A percentile compares a stretch with the other conserved stretches of the same genome.
These are phyloP conservation scores for Tetracentron sinense DNA, from an alignment of 164 flowering plant genomes.

Conservation along the genomic window DNA sequence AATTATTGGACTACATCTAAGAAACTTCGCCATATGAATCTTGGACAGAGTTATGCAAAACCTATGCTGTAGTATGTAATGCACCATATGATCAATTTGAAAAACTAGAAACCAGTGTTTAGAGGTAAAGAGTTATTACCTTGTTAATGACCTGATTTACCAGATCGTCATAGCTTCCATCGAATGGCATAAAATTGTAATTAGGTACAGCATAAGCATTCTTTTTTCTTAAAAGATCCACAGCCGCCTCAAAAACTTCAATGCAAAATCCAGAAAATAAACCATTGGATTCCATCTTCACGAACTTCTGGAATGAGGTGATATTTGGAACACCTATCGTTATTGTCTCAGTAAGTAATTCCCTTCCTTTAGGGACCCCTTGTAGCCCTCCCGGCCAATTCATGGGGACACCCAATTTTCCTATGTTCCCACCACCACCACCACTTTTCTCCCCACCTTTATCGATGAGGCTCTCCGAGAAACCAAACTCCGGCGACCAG, in stretches of 20 bases:
- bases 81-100: neutral
- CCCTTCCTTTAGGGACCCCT: constrained; percentile 44
- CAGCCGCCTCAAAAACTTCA: constrained; percentile 34
- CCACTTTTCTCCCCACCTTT: neutral
- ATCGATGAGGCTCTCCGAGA: neutral
- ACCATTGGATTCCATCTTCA: constrained; percentile 25
- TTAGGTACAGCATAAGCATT: constrained; percentile 35
- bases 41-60: too few species aligned
- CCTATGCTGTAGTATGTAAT: neutral
- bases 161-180: constrained; percentile 25
- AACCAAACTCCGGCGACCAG: constrained; percentile 19
- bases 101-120: neutral
- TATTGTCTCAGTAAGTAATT: constrained; percentile 30
- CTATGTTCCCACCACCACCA: neutral
- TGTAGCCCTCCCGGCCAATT: constrained; percentile 25
- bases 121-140: constrained; percentile 23
- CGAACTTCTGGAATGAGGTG: constrained; percentile 36
- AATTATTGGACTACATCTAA: too few species aligned
- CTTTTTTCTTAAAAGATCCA: constrained; percentile 16
- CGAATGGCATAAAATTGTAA: constrained; percentile 14
- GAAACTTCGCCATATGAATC: too few species aligned
- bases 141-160: constrained; percentile 31
- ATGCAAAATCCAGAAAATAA: constrained; percentile 47
- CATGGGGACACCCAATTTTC: constrained; percentile 12
- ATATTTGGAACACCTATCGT: constrained; percentile 45